Conservation (phyloP, 805 yeast genomes). For the Candida maris region DNA sequence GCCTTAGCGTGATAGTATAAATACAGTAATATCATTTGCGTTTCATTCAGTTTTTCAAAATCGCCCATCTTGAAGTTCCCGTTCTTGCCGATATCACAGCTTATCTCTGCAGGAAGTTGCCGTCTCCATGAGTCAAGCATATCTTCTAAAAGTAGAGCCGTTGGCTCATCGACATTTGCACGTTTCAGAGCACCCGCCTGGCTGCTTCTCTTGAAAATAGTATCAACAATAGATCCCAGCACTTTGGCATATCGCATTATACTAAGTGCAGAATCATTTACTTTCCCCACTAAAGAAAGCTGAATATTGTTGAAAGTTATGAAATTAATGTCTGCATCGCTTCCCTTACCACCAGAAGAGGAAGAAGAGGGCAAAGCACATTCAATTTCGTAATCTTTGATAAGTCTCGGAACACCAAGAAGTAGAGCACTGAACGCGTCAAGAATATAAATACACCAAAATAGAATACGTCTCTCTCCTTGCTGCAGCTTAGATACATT, state of each 20-base stretch:
- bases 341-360: slow-evolving; percentile 26
- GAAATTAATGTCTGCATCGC: slow-evolving; percentile 49
- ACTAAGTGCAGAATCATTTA: slow-evolving; percentile 57
- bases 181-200: slow-evolving; percentile 19
- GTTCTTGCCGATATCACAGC: slow-evolving; percentile 57
- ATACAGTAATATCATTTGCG: slow-evolving; percentile 51
- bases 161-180: slow-evolving; percentile 29
- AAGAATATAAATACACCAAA: slow-evolving; percentile 79
- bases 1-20: slow-evolving; percentile 61
- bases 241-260: slow-evolving; percentile 69
- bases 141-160: slow-evolving; percentile 47
- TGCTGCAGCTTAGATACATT: slow-evolving; percentile 66
- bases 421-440: slow-evolving; percentile 73
- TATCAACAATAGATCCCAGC: slow-evolving; percentile 68
- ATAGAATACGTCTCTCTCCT: slow-evolving; percentile 75
- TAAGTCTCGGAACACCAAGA: slow-evolving; percentile 76
- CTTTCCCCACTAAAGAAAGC: slow-evolving; percentile 67
- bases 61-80: slow-evolving; percentile 42
- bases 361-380: slow-evolving; percentile 71
- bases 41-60: slow-evolving; percentile 34
- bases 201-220: slow-evolving; percentile 57
- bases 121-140: slow-evolving; percentile 76
- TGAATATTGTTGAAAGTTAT: slow-evolving; percentile 56
- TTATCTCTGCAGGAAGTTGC: slow-evolving; percentile 57
- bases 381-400: slow-evolving; percentile 79